Base-by-base conservation (phyloP, 441 rosid genomes). In the Brassica balearica region DNA sequence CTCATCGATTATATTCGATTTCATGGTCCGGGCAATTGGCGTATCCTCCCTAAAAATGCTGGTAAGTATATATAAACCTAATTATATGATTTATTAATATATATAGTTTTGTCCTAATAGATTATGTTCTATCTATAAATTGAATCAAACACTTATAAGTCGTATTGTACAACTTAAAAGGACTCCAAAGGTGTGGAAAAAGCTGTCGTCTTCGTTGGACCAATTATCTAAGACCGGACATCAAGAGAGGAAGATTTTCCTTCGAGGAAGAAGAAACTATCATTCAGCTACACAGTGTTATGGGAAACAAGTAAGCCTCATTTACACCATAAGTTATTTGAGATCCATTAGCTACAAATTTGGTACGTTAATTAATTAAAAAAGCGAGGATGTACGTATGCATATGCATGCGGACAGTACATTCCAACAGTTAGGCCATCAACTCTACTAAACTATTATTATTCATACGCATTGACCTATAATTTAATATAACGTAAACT, bases 1-100 rank as follows among this genome's bases (percentile, higher is more conserved):
- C 97, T 95, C 76, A 82, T 83, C 17, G 77, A 83, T 48, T 86
- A 86, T 72, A 90, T 95, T 79, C 93, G 92, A 64, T 46, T 75
- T 72, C 92, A 92, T 62, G 97, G 97, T 8, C 90, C 94, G 0
- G 93, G 91, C 43, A 91, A 92, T 72, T 95, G 98, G 98, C 91
- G 95, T 14, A 77, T 73, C 59, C 94, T 95, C 10, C 98, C 98
- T 6, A 92, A 88, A 80, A 89, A 87, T 78, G 97, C 98, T 14
- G 98, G 98, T 94, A 86, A 53, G 59, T 53, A 1, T 15, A 56
- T 5, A 19, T 15, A 41, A 3, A 15, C 6, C 2, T 71, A 0
- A 36, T 7, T 34, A 36, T 6, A 36, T 36, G 43, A n/a, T 19
- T 5, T 0, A 34, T 12, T 34, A 23, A 23, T 27, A 62, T 55